These are phyloP conservation scores for Nitzschia putrida DNA, from an alignment of 108 stramenopile genomes.

Conservation along the genomic window DNA sequence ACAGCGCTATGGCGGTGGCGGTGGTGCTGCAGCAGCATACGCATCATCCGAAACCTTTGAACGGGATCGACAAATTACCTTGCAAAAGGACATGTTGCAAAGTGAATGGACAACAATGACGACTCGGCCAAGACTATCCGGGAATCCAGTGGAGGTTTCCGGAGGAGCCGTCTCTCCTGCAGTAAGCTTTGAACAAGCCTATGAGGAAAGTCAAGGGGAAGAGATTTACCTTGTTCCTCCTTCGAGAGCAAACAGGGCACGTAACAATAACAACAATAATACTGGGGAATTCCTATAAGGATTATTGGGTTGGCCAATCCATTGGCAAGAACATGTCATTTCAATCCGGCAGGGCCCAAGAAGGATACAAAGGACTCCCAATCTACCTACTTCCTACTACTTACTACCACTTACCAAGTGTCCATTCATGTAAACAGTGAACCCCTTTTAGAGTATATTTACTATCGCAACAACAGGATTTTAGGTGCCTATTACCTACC, in stretches of 20 bases:
- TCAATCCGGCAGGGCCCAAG: too few species aligned
- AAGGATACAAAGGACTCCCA: too few species aligned
- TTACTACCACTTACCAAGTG: too few species aligned
- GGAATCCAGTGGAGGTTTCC: too few species aligned
- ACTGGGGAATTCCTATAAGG: background rate
- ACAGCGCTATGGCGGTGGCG: background rate
- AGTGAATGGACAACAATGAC: constrained; percentile 37
- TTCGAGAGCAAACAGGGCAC: background rate
- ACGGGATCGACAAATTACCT: constrained; percentile 30
- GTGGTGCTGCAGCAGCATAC: constrained; percentile 7
- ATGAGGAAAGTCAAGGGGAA: constrained; percentile 20
- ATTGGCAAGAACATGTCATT: too few species aligned
- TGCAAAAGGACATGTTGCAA: constrained; percentile 43
- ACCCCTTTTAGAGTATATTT: too few species aligned
- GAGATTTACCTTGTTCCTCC: constrained; percentile 28
- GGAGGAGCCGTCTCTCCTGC: background rate
- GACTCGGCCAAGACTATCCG: background rate
- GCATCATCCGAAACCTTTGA: constrained; percentile 39
- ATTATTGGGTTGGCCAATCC: too few species aligned
- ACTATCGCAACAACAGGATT: too few species aligned
- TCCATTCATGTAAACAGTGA: too few species aligned
- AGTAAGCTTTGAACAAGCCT: constrained; percentile 14
- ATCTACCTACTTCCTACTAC: too few species aligned
- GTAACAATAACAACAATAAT: too few species aligned
- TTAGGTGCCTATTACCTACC: too few species aligned